Base-by-base conservation (phyloP, 495 filamentous ascomycete species). In the Aspergillus cristatus region DNA sequence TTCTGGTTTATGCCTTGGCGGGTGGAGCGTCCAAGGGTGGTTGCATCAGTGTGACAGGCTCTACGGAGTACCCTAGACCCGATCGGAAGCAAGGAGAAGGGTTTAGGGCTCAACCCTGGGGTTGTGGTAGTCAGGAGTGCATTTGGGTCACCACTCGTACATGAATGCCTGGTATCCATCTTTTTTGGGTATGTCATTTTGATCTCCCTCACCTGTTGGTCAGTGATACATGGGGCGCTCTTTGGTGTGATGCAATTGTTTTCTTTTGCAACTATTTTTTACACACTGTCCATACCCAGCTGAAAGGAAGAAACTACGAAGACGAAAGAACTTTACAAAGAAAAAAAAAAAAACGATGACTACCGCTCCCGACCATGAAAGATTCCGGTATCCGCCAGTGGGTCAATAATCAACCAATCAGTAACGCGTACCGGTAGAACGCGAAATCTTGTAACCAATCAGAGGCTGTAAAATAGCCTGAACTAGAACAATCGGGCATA, bases 401-500 rank as follows among this genome's bases (percentile, higher is more conserved):
- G 20, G 20, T 24, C 20, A 4, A 8, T 24, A 24, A 24, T 24
- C 8, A 24, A 17, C 52, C 48, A 55, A 51, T 55, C 15, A 38
- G 6, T 42, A 26, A 2, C 15, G n/a, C 25, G 32, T 33, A 34
- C 39, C 33, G 28, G 41, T 44, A 47, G 52, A 55, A 48, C 48
- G 52, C 53, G 53, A 53, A 49, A 53, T 46, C 25, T 14, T 11
- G n/a, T 12, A 43, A 28, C 60, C 64, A 63, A 65, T 64, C 52
- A 65, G 35, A 11, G 15, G 22, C 38, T 47, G 47, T 34, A 35
- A 51, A 53, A 53, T 49, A 44, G 53, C 52, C 43, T 56, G 49
- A 55, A 45, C 58, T 53, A 51, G 51, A 45, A 46, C 53, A 46
- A 60, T 55, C 35, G 39, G 54, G 58, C 43, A 46, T 56, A 66